phyloP scores from a whole-genome alignment of 306 rosid genomes.

The Begonia masoniana region DNA sequence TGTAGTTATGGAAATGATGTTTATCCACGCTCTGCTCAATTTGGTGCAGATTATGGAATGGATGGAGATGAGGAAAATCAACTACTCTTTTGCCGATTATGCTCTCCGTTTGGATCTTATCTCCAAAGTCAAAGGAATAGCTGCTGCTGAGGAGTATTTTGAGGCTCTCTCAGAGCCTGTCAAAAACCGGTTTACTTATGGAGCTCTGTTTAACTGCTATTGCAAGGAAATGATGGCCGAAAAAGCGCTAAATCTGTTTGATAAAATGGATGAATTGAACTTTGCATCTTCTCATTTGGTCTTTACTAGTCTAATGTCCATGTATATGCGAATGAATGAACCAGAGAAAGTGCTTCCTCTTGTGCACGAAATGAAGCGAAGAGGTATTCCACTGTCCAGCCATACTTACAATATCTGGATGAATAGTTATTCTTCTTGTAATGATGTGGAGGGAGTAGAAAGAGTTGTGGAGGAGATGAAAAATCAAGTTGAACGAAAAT shows the following conservation, averaged over 20 bases:
- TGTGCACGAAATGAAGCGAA: conserved; percentile 44
- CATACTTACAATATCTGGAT: conserved; percentile 51
- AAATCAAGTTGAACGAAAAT: conserved; percentile 14
- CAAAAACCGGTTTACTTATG: conserved; percentile 44
- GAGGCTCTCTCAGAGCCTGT: conserved; percentile 22
- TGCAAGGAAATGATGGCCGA: conserved; percentile 48
- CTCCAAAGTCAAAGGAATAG: conserved; percentile 44
- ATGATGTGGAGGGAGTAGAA: conserved; percentile 40
- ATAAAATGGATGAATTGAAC: conserved; percentile 36
- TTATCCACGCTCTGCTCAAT: background rate
- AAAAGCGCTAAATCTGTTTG: conserved; percentile 44
- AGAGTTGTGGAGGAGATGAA: conserved; percentile 47
- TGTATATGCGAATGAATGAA: conserved; percentile 50
- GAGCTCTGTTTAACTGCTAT: conserved; percentile 61
- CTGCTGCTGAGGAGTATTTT: conserved; percentile 63
- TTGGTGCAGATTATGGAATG: conserved; percentile 67
- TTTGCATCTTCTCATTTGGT: conserved; percentile 25
- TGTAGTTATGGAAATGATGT: no score
- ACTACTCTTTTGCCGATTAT: conserved; percentile 30
- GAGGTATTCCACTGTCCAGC: conserved; percentile 23
- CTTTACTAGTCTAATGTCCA: conserved; percentile 48
- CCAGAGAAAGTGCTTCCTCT: conserved; percentile 39
- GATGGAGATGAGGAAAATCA: conserved; percentile 57
- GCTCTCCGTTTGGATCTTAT: conserved; percentile 56
- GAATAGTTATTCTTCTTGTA: conserved; percentile 41